A percentile compares a stretch with the other conserved stretches of the same genome.
Evolutionary conservation across 1,284 basidiomycete species (phyloP).

Genomic region (Limonomyces culmigenus): DNA sequence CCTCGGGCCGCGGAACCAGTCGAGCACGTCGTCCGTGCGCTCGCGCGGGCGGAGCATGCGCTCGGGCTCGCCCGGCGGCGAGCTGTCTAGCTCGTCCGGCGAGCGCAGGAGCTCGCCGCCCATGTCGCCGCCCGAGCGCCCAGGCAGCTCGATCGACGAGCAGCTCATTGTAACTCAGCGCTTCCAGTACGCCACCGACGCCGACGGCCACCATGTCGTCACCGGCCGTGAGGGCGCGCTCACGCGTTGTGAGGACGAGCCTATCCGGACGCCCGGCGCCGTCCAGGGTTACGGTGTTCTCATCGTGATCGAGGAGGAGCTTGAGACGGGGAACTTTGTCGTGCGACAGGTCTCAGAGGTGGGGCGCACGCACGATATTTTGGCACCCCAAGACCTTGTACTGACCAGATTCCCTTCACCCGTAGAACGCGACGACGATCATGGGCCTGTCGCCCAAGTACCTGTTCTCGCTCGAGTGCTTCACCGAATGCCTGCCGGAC

Average conservation of each 20-base stretch:
- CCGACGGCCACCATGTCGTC: slow-evolving; percentile 60
- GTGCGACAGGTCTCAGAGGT: slow-evolving; percentile 80
- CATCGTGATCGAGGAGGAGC: slow-evolving; percentile 55
- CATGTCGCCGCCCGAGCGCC: too few species aligned
- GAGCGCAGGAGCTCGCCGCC: background rate
- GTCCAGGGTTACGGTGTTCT: slow-evolving; percentile 79
- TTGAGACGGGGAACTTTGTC: slow-evolving; percentile 36
- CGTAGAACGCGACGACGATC: slow-evolving; percentile 45
- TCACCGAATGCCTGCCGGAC: slow-evolving; percentile 58
- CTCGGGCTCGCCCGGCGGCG: slow-evolving; percentile 1
- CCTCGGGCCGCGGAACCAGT: background rate
- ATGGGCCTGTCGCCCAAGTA: slow-evolving; percentile 65
- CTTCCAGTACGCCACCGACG: slow-evolving; percentile 54
- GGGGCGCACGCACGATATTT: slow-evolving; percentile 8
- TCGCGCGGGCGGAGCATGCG: background rate
- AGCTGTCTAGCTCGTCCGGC: background rate
- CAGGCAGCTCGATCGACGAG: slow-evolving; percentile 6
- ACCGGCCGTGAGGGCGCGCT: slow-evolving; percentile 59
- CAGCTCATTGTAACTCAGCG: slow-evolving; percentile 34
- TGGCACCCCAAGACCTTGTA: background rate
- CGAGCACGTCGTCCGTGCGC: background rate
- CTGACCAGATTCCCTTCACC: slow-evolving; percentile 5
- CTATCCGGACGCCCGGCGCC: slow-evolving; percentile 73
- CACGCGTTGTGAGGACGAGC: slow-evolving; percentile 72
- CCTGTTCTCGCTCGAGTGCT: slow-evolving; percentile 65